phyloP scores from a whole-genome alignment of 2,329 filamentous ascomycete genomes.

The Xylaria arbuscula region DNA sequence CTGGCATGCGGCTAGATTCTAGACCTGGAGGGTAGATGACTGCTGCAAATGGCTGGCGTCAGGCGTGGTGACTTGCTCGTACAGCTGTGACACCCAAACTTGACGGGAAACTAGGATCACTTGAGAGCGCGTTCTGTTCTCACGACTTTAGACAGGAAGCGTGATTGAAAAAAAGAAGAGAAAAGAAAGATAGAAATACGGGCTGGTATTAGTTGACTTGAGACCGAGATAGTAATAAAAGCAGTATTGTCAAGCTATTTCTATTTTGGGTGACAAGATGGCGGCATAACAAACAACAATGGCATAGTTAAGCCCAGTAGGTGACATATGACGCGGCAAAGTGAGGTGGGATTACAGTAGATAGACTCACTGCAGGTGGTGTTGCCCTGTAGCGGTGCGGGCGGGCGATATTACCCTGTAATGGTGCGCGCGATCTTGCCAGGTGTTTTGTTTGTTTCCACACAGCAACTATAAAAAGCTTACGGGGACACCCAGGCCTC shows the following conservation, averaged over 20 bases:
- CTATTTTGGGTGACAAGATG: not conserved
- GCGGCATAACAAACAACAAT: not conserved
- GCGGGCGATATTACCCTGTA: not conserved
- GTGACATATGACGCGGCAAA: not conserved
- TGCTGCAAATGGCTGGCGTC: slow-evolving; percentile 21
- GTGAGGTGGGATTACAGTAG: not conserved
- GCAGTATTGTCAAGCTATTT: not conserved
- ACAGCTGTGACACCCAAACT: slow-evolving; percentile 35
- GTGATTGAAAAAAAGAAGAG: slow-evolving; percentile 20
- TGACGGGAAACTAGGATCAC: slow-evolving; percentile 20
- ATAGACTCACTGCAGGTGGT: not conserved
- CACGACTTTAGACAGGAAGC: slow-evolving; percentile 6
- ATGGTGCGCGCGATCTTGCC: not conserved
- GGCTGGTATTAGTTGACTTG: slow-evolving; percentile 8
- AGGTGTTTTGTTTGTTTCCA: not conserved
- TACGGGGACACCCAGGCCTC: not conserved
- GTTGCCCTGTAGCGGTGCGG: not conserved
- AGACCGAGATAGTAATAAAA: slow-evolving; percentile 33
- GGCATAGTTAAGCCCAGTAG: not conserved
- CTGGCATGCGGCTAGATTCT: slow-evolving; percentile 7
- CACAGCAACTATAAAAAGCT: not conserved
- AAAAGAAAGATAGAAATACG: slow-evolving; percentile 7
- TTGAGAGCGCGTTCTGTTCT: not conserved
- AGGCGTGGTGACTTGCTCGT: slow-evolving; percentile 27
- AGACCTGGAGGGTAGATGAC: slow-evolving; percentile 19